Evolutionary conservation across 2,329 filamentous ascomycete genomes (phyloP), one percentile per base, ranked within the genome.

Genomic region (Colletotrichum truncatum): DNA sequence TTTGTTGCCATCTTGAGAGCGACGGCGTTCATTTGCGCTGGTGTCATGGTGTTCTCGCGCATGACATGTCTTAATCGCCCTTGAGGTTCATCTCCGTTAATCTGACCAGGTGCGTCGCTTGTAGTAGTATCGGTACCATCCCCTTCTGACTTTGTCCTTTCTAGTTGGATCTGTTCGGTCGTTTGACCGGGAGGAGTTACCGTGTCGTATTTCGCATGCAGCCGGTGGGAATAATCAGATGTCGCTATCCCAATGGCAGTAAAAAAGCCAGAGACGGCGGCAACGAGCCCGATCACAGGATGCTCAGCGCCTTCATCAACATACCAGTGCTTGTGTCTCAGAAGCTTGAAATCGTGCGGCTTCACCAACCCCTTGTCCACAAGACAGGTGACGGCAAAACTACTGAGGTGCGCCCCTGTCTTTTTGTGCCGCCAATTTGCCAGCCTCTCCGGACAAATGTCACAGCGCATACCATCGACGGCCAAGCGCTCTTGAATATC

Each of bases 191-290:
- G 11, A 12, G 18, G 21, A n/a, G 21, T 12, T 30, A 6, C 39
- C 16, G 21, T 18, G 32, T 54, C 5, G 28, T 14, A 45, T 4
- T 41, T 48, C 1, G 18, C 36, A 7, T 64, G 68, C 48, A 72
- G 62, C 3, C 68, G 66, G 6, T 56, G 30, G 1, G 65, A 65
- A 30, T 70, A 73, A 28, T 73, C 68, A 0, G 70, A 69, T 12
- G 71, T 70, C 18, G 68, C 89, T 77, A 89, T 87, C 72, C 89
- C 84, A 52, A 93, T 83, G 43, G 87, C 87, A 1, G 87, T 85
- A 54, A 91, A 83, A 1, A 90, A 91, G 2, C 89, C 87, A 36
- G 92, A 80, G 4, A 92, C 77, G 0, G 92, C 90, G 32, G 87
- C 87, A 9, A 90, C 86, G 12, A 85, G 88, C 28, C 89, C 89